Evolutionary conservation across 1,284 basidiomycete species (phyloP).

Genomic region (Cutaneotrichosporon sp.): DNA sequence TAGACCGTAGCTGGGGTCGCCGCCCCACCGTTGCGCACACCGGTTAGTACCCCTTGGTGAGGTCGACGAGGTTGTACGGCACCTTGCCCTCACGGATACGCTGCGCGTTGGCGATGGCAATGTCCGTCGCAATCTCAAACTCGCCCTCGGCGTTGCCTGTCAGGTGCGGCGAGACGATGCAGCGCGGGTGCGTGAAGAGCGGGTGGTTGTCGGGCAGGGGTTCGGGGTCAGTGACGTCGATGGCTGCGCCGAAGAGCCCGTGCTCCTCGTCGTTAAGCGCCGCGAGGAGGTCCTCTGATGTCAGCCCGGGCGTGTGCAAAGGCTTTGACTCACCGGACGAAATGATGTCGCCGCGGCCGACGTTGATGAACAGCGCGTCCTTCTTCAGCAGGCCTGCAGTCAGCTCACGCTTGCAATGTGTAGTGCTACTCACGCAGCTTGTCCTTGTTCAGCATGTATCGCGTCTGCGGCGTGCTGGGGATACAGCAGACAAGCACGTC

Average conservation of each 20-base stretch:
- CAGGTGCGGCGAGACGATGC: constrained; percentile 37
- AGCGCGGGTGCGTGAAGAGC: constrained; percentile 34
- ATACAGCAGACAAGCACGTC: constrained; percentile 43
- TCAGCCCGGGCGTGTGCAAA: background rate
- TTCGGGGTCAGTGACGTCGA: constrained; percentile 46
- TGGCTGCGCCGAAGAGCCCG: constrained; percentile 32
- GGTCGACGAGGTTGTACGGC: constrained; percentile 31
- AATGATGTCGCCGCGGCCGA: constrained; percentile 41
- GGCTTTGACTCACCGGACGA: constrained; percentile 23
- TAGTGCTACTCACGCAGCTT: constrained; percentile 38
- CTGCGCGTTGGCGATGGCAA: constrained; percentile 41
- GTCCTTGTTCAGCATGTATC: constrained; percentile 34
- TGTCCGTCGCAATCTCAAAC: constrained; percentile 34
- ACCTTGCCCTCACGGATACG: constrained; percentile 23
- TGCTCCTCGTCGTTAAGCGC: constrained; percentile 24
- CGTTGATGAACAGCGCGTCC: constrained; percentile 40
- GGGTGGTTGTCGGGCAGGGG: constrained; percentile 34
- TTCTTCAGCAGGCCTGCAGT: constrained; percentile 25
- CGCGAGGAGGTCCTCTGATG: constrained; percentile 32
- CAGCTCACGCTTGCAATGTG: background rate
- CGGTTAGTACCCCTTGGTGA: constrained; percentile 31
- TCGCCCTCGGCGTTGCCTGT: constrained; percentile 38
- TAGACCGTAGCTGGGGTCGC: background rate
- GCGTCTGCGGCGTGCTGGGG: constrained; percentile 38
- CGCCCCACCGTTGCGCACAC: background rate